Base-by-base conservation (phyloP, 805 yeast species). In the Teunomyces cretensis region DNA sequence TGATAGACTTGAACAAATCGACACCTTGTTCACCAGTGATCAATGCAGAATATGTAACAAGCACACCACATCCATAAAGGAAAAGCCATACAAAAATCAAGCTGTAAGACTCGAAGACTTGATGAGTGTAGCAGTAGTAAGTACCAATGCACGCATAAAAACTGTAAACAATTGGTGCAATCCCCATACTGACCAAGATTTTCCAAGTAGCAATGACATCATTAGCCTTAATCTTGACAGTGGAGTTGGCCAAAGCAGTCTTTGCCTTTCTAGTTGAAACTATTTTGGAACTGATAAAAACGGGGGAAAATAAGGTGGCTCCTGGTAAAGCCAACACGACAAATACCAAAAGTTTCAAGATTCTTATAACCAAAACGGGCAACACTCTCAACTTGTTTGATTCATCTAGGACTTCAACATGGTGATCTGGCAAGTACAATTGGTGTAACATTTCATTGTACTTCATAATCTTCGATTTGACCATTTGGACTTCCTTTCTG, bases 121-220 rank as follows among this genome's bases (percentile, higher is more conserved):
- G 48, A 41, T 56, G 46, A 15, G 49, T 52, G 40, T 58, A 52
- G 39, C 64, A 66, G 41, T 67, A 52, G 48, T 58, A 66, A 22
- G 76, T 68, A 15, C 88, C 84, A 12, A 86, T 51, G 2, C 78
- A 61, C 0, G 97, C 89, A 67, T 94, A 94, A 46, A 86, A 72
- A 30, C 83, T 80, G 70, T 92, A 94, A 24, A 94, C 70, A 33
- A 88, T 62, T 2, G 99, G 99, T 0, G 97, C 95, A 43, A 88
- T 68, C 4, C 92, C 95, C 79, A 94, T 78, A 28, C 91, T 83
- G 32, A 92, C 89, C 51, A 94, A 72, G 39, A 94, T 84, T 65
- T 94, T 94, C 99, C 99, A 94, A 1, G 98, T 91, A 1, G 98
- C 98, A 48, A 94, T 79, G 19, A 94, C 97, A 64, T 94, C 99